Conservation (phyloP, 495 filamentous ascomycete genomes). For the Penicillium steckii region DNA sequence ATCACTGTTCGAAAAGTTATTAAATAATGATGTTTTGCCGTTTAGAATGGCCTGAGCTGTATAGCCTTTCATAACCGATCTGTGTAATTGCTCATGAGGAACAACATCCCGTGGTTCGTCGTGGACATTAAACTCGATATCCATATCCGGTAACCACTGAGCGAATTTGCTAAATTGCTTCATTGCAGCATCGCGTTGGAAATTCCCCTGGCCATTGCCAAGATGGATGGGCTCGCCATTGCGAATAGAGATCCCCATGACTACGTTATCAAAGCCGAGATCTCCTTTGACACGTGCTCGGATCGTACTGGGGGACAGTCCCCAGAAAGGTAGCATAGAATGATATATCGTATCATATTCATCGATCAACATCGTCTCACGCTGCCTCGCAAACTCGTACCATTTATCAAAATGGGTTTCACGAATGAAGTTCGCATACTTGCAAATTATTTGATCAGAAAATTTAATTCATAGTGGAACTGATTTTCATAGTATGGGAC, state of each 20-base stretch:
- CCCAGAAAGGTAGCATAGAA: constrained; percentile 61
- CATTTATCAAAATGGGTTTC: constrained; percentile 65
- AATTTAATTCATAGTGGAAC: no score
- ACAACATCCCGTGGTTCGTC: constrained; percentile 71
- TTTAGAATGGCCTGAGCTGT: constrained; percentile 3
- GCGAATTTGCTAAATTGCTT: constrained; percentile 3
- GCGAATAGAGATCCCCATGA: constrained; percentile 12
- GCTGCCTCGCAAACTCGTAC: constrained; percentile 60
- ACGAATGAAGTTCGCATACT: no score
- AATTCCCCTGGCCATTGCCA: constrained; percentile 5
- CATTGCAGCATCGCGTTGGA: constrained; percentile 8
- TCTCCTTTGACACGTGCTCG: constrained; percentile 11
- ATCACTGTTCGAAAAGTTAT: not conserved
- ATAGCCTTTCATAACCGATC: constrained; percentile 1
- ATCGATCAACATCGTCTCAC: constrained; percentile 58
- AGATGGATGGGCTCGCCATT: constrained; percentile 3
- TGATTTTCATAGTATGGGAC: no score
- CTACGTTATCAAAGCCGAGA: not conserved
- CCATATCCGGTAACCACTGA: constrained; percentile 64
- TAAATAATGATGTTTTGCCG: not conserved
- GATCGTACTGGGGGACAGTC: constrained; percentile 8
- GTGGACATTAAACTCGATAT: constrained; percentile 70
- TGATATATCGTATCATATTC: constrained; percentile 54
- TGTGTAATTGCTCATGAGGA: constrained; percentile 46
- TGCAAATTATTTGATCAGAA: no score